These are phyloP conservation scores for Exutisphaerella laricina DNA, from an alignment of 2,329 filamentous ascomycete genomes.

Conservation along the genomic window DNA sequence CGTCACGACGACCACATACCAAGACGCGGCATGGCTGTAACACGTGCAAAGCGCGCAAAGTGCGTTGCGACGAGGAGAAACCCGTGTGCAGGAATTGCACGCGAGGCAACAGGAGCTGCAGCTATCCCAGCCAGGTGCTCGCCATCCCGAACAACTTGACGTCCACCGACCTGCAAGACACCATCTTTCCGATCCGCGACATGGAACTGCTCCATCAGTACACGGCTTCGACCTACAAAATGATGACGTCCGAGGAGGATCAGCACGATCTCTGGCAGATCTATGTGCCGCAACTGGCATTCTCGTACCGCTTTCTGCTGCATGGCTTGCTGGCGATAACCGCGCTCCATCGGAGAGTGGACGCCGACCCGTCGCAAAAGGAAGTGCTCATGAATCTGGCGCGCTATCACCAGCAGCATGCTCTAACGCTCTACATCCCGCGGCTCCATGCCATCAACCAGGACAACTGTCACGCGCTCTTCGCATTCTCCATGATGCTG, in stretches of 20 bases:
- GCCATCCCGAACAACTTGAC: constrained; percentile 4
- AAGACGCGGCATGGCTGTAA: constrained; percentile 22
- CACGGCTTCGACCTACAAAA: constrained; percentile 13
- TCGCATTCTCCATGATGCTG: constrained; percentile 20
- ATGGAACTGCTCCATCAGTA: constrained; percentile 26
- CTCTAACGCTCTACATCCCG: constrained; percentile 20
- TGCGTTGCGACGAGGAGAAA: constrained; percentile 21
- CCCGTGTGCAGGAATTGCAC: constrained; percentile 22
- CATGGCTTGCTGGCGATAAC: constrained; percentile 18
- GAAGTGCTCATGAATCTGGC: constrained; percentile 16
- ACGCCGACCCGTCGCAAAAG: constrained; percentile 7
- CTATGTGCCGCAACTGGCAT: constrained; percentile 16
- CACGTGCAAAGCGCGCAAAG: constrained; percentile 21
- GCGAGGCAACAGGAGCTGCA: constrained; percentile 18
- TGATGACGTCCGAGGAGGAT: constrained; percentile 12
- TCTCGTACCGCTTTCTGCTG: constrained; percentile 18
- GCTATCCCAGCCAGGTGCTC: constrained; percentile 15
- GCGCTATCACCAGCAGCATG: constrained; percentile 23
- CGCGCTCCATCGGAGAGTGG: constrained; percentile 16
- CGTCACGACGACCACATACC: constrained; percentile 19
- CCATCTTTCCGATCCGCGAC: constrained; percentile 18
- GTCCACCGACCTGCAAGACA: constrained; percentile 7
- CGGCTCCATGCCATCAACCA: constrained; percentile 18
- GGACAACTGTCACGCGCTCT: constrained; percentile 21
- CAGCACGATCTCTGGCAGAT: constrained; percentile 15